Conservation (phyloP, 148 eudicot species). For the Cornus florida region DNA sequence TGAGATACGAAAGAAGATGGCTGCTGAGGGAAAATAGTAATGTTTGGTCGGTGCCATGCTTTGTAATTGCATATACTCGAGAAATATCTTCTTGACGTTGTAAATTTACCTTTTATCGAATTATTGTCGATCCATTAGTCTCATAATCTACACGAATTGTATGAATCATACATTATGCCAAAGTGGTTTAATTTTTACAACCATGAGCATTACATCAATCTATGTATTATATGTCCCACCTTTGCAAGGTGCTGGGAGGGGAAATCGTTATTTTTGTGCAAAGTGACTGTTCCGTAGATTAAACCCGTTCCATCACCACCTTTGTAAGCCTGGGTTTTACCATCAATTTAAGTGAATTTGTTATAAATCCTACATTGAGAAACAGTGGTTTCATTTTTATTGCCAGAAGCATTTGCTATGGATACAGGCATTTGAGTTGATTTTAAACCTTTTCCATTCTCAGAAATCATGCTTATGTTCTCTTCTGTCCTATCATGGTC, state of each 20-base stretch:
- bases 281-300: too few relatives aligned
- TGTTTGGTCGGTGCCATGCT: neutral
- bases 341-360: too few relatives aligned
- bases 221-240: too few relatives aligned
- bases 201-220: too few relatives aligned
- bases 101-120: neutral
- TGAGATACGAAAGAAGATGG: constrained; percentile 71
- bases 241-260: too few relatives aligned
- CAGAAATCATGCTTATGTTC: neutral
- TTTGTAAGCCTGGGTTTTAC: too few relatives aligned
- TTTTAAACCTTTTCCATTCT: neutral
- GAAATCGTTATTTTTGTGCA: too few relatives aligned
- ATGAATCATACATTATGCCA: neutral
- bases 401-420: neutral
- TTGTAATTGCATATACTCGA: neutral
- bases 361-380: too few relatives aligned
- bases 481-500: neutral
- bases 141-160: neutral
- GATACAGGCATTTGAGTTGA: neutral
- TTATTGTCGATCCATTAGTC: neutral
- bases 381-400: too few relatives aligned
- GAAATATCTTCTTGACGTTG: neutral
- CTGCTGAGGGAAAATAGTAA: constrained; percentile 47
- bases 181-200: too few relatives aligned
- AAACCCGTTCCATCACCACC: too few relatives aligned